Evolutionary conservation across 306 rosid genomes (phyloP), one percentile per base, ranked within the genome.

Genomic region (Lithocarpus polystachyus): DNA sequence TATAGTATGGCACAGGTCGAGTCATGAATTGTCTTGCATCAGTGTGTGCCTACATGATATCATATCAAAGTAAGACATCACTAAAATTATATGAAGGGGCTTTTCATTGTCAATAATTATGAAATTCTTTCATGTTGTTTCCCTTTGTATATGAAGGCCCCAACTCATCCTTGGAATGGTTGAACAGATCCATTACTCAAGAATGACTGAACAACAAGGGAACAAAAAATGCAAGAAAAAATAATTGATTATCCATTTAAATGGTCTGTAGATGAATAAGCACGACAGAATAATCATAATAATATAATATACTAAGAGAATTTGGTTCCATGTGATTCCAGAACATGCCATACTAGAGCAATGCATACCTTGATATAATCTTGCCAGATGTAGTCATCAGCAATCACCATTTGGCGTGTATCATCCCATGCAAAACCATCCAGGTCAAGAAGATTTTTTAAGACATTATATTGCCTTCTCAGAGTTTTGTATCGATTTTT

Each of bases 381-480:
- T 82, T 92, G 95, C 97, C 97, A 92, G 56, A 90, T 87, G 72
- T 62, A 81, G 72, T 92, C 97, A 67, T 87, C 89, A 18, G 97
- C 95, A 31, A 84, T 86, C 81, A 92, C 91, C 95, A 92, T 90
- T 76, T 89, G 93, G 55, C 92, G 90, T 17, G 83, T 56, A 51
- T 92, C 95, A 79, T 92, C 97, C 97, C 97, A 90, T 78, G 65
- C 78, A 85, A 92, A 92, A 71, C 95, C 97, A 71, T 92, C 97
- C 86, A 85, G 48, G 73, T 78, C 82, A 75, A 92, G 89, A 35
- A 92, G 90, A 77, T 64, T 86, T 81, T 77, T 89, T 67, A 92
- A 80, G 10, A 89, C 89, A 75, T 84, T 89, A 71, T 86, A 89
- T 71, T 90, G 95, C 83, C 92, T 90, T 75, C 85, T 87, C 62